These are phyloP conservation scores for Penicillium riverlandense DNA, from an alignment of 495 filamentous ascomycete species.

Conservation along the genomic window DNA sequence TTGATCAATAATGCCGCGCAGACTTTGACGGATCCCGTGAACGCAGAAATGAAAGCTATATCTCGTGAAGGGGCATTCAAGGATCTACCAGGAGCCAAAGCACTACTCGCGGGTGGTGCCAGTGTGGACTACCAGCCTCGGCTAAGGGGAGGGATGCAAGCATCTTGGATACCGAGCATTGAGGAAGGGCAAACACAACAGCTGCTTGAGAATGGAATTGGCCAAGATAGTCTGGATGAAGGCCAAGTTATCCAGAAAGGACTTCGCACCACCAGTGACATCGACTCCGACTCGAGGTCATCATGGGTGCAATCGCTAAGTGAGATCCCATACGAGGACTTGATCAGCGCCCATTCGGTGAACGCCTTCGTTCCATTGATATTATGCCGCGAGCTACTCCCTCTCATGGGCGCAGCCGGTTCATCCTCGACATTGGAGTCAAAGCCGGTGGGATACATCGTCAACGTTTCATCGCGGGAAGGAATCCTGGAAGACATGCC, in stretches of 20 bases:
- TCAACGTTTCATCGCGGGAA: conserved; percentile 43
- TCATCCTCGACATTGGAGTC: conserved; percentile 1
- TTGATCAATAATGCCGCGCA: conserved; percentile 46
- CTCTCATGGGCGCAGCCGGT: conserved; percentile 22
- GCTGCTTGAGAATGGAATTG: neutral
- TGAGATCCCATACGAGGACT: conserved; percentile 44
- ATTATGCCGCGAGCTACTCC: conserved; percentile 38
- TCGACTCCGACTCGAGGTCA: conserved; percentile 10
- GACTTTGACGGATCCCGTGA: conserved; percentile 37
- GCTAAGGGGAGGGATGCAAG: conserved; percentile 4
- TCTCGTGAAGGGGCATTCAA: conserved; percentile 15
- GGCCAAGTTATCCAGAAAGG: conserved; percentile 1
- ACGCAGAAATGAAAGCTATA: conserved; percentile 29
- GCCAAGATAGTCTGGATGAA: too few relatives aligned
- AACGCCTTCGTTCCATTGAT: conserved; percentile 44
- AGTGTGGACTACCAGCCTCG: neutral
- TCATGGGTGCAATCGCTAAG: conserved; percentile 37
- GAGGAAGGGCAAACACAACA: neutral
- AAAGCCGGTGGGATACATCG: conserved; percentile 23
- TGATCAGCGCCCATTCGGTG: conserved; percentile 38
- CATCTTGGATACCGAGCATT: conserved; percentile 5
- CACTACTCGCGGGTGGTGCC: neutral
- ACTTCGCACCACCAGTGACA: neutral
- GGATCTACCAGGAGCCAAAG: neutral
- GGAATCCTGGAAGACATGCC: conserved; percentile 28